A percentile compares a stretch with the other conserved stretches of the same genome.
These are phyloP conservation scores for Narthecium ossifragum DNA, from an alignment of 106 monocot genomes.

Conservation along the genomic window DNA sequence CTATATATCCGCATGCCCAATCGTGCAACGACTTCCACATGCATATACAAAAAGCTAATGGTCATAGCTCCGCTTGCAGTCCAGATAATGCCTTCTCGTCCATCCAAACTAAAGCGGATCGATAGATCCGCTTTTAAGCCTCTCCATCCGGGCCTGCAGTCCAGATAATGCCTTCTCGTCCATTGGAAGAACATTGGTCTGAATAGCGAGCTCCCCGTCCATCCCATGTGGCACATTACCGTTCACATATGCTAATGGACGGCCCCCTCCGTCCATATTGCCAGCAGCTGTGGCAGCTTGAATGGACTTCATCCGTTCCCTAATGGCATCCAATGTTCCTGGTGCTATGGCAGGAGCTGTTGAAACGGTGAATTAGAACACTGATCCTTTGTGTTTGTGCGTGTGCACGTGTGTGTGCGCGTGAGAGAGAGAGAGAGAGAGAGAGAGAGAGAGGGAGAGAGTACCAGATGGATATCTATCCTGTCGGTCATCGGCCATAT, in stretches of 20 bases:
- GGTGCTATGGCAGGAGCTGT: conserved; percentile 48
- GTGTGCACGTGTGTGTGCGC: too few relatives aligned
- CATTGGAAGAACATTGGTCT: conserved; percentile 56
- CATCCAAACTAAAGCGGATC: conserved; percentile 46
- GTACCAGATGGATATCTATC: conserved; percentile 50
- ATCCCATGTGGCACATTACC: conserved; percentile 37
- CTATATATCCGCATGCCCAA: neutral
- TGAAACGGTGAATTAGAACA: neutral
- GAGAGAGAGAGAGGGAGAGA: conserved; percentile 4
- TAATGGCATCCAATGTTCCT: conserved; percentile 82
- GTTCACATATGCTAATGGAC: conserved; percentile 38
- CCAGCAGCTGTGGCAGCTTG: conserved; percentile 83
- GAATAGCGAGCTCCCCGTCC: conserved; percentile 28
- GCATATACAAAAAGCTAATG: neutral
- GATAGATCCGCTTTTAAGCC: conserved; percentile 84
- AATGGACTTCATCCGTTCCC: conserved; percentile 95
- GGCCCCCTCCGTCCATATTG: conserved; percentile 37
- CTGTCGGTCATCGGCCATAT: conserved; percentile 32
- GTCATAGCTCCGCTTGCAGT: neutral
- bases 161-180: conserved; percentile 96
- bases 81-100: neutral
- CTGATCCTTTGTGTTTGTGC: too few relatives aligned
- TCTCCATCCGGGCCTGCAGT: conserved; percentile 92
- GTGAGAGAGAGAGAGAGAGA: neutral
- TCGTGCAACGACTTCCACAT: neutral